These are phyloP conservation scores for Phytopythium montanum DNA, from an alignment of 352 stramenopile genomes.

Conservation along the genomic window DNA sequence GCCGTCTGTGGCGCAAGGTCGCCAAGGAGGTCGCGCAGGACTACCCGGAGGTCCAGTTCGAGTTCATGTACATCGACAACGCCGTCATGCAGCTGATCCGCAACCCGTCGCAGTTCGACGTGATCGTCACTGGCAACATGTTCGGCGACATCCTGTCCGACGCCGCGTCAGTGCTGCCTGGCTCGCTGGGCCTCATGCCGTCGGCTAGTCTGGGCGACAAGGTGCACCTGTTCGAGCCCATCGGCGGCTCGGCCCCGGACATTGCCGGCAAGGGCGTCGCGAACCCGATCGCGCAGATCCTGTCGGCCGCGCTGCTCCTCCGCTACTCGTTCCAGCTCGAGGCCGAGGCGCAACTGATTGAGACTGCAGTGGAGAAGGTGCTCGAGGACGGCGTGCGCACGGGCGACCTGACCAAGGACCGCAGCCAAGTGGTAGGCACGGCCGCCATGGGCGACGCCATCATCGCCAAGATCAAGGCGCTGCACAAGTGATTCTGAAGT, in stretches of 20 bases:
- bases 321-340: slow-evolving; percentile 92
- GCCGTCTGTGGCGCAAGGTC: slow-evolving; percentile 89
- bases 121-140: slow-evolving; percentile 99
- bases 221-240: slow-evolving; percentile 97
- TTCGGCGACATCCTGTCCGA: slow-evolving; percentile 99
- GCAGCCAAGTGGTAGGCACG: slow-evolving; percentile 52
- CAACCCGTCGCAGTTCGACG: slow-evolving; percentile 98
- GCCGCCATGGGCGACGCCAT: slow-evolving; percentile 78
- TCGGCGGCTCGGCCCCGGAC: slow-evolving; percentile 97
- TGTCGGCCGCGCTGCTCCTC: slow-evolving; percentile 97
- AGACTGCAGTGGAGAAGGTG: slow-evolving; percentile 78
- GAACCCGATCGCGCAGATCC: slow-evolving; percentile 97
- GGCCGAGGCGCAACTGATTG: slow-evolving; percentile 72
- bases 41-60: slow-evolving; percentile 93
- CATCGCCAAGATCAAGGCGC: slow-evolving; percentile 66
- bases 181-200: slow-evolving; percentile 97
- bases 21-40: slow-evolving; percentile 88
- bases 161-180: slow-evolving; percentile 96
- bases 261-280: slow-evolving; percentile 96
- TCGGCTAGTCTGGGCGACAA: slow-evolving; percentile 93
- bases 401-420: slow-evolving; percentile 76
- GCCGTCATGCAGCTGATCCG: slow-evolving; percentile 98
- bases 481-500: slow-evolving; percentile 25
- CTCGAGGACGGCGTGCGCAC: slow-evolving; percentile 83
- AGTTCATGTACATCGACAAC: slow-evolving; percentile 99